Evolutionary conservation across 2,329 filamentous ascomycete species (phyloP).

Genomic region (Arachnomyces sp.): DNA sequence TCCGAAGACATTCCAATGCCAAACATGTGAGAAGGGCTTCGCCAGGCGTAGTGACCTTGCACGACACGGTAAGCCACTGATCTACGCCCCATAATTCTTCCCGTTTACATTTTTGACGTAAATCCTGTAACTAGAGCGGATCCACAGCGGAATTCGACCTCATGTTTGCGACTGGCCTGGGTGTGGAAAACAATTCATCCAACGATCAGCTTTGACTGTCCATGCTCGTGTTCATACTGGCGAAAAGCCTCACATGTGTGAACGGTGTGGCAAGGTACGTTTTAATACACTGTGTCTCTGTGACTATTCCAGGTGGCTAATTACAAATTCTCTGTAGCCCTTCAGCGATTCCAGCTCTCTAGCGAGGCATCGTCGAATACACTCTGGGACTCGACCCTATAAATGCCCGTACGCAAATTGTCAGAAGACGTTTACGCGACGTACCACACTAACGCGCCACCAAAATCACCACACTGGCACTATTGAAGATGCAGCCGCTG

Average conservation of each 20-base stretch:
- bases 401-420: constrained; percentile 97
- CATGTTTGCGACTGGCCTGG: constrained; percentile 84
- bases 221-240: constrained; percentile 93
- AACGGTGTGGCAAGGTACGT: constrained; percentile 86
- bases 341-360: constrained; percentile 96
- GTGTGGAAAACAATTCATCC: constrained; percentile 95
- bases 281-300: constrained; percentile 18
- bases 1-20: constrained; percentile 77
- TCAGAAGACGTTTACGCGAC: constrained; percentile 94
- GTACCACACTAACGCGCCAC: constrained; percentile 88
- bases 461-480: constrained; percentile 95
- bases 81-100: constrained; percentile 5
- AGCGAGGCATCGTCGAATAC: constrained; percentile 85
- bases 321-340: constrained; percentile 48
- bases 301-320: constrained; percentile 15
- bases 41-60: constrained; percentile 88
- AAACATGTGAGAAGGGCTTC: constrained; percentile 83
- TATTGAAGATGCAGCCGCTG: constrained; percentile 83
- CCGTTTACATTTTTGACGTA: constrained; percentile 2
- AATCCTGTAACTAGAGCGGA: constrained; percentile 59
- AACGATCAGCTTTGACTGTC: constrained; percentile 88
- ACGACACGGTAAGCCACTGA: constrained; percentile 65
- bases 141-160: constrained; percentile 82
- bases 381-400: constrained; percentile 91
- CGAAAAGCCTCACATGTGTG: constrained; percentile 97